Evolutionary conservation across 2,329 filamentous ascomycete genomes (phyloP).

Genomic region (Phialocephala subalpina): DNA sequence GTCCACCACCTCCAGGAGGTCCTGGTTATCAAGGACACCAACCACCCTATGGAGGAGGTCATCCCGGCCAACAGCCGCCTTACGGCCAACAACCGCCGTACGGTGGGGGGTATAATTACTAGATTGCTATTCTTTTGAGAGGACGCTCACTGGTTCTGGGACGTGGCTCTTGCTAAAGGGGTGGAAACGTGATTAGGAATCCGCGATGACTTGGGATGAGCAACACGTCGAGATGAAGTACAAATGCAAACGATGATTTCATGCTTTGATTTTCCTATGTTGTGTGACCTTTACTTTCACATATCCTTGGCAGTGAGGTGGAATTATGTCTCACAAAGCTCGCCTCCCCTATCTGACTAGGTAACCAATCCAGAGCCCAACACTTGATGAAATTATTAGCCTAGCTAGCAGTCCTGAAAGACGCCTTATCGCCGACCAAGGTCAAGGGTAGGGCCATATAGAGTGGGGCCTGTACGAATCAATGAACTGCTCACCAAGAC

Average conservation of each 20-base stretch:
- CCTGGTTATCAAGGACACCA: conserved; percentile 19
- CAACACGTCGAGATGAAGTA: not conserved
- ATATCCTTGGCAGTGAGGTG: not conserved
- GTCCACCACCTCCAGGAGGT: conserved; percentile 6
- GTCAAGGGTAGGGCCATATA: not conserved
- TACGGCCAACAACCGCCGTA: conserved; percentile 20
- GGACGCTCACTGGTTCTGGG: not conserved
- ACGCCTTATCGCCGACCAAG: conserved; percentile 1
- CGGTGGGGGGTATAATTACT: conserved; percentile 13
- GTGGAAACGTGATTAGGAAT: not conserved
- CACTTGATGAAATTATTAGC: not conserved
- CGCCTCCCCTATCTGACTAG: not conserved
- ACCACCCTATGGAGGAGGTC: conserved; percentile 16
- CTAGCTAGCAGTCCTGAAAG: not conserved
- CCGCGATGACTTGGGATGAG: not conserved
- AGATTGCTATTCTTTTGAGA: not conserved
- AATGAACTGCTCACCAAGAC: not conserved
- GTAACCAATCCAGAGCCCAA: not conserved
- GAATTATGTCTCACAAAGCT: not conserved
- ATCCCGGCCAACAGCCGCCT: conserved; percentile 4
- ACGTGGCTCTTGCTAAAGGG: not conserved
- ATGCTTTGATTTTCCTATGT: not conserved
- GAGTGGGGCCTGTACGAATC: not conserved
- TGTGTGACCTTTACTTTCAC: not conserved
- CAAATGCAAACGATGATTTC: not conserved